Percentiles rank a stretch among this genome's conserved stretches.
These are phyloP conservation scores for Rhodotorula graminis DNA, from an alignment of 768 basidiomycete genomes.

Conservation along the genomic window DNA sequence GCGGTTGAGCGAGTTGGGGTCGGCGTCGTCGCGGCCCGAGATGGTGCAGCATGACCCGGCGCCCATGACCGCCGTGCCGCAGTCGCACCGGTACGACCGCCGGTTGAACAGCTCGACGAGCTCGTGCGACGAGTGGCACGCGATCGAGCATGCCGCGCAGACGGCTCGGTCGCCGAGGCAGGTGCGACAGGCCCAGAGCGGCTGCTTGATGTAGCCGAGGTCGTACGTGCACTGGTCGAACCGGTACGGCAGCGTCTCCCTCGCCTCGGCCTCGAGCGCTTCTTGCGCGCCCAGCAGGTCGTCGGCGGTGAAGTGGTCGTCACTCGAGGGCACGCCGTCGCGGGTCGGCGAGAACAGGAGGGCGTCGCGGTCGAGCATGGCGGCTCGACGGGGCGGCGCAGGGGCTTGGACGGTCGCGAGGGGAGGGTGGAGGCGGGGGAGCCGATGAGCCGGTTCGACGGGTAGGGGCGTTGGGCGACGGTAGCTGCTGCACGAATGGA, in stretches of 20 bases:
- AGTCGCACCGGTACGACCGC: constrained; percentile 43
- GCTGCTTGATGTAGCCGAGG: constrained; percentile 36
- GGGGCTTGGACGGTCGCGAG: too few species aligned
- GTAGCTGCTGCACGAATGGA: neutral
- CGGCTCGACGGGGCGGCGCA: too few species aligned
- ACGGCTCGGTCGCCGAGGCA: constrained; percentile 35
- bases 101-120: constrained; percentile 44
- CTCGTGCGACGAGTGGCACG: constrained; percentile 40
- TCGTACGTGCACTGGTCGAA: constrained; percentile 34
- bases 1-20: constrained; percentile 21
- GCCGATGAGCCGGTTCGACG: neutral
- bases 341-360: constrained; percentile 35
- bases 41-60: constrained; percentile 28
- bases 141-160: constrained; percentile 38
- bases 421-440: neutral
- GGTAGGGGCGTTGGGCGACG: too few species aligned
- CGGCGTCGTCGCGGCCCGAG: constrained; percentile 24
- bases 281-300: constrained; percentile 36
- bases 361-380: constrained; percentile 25
- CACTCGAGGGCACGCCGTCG: constrained; percentile 28
- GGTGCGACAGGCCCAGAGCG: constrained; percentile 36
- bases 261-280: constrained; percentile 37
- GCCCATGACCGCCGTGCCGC: constrained; percentile 37
- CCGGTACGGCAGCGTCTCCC: constrained; percentile 34
- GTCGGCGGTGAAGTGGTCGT: constrained; percentile 28